phyloP scores from a whole-genome alignment of 495 filamentous ascomycete species.

The Penicillium argentinense region DNA sequence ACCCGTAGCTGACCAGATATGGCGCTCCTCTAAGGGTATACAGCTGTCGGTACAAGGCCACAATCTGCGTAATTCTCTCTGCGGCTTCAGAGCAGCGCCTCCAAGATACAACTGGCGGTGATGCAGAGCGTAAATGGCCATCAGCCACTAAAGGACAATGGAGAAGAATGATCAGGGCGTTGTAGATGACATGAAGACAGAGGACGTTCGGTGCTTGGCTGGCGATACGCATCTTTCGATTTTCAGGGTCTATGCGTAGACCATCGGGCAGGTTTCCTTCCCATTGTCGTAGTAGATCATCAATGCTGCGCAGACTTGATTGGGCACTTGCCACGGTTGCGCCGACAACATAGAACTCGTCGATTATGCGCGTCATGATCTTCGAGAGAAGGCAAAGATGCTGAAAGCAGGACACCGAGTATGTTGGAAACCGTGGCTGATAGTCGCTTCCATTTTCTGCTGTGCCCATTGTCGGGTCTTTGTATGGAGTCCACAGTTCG shows the following conservation, averaged over 20 bases:
- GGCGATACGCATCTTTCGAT: not conserved
- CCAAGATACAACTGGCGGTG: constrained; percentile 12
- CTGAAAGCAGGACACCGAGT: constrained; percentile 24
- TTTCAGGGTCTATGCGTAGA: not conserved
- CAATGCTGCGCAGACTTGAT: not conserved
- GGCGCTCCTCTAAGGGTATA: constrained; percentile 17
- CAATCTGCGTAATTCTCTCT: constrained; percentile 18
- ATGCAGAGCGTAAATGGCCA: constrained; percentile 13
- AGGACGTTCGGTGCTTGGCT: constrained; percentile 8
- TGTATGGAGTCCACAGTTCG: constrained; percentile 22
- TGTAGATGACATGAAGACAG: constrained; percentile 11
- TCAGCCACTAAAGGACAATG: constrained; percentile 19
- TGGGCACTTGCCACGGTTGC: constrained; percentile 8
- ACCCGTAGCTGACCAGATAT: constrained; percentile 25
- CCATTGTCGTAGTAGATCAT: not conserved
- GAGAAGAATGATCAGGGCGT: constrained; percentile 19
- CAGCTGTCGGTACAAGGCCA: constrained; percentile 8
- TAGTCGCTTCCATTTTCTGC: not conserved
- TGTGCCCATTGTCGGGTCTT: not conserved
- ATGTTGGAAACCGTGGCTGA: not conserved
- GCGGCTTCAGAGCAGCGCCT: constrained; percentile 19
- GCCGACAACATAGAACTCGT: constrained; percentile 22
- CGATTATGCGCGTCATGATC: constrained; percentile 25
- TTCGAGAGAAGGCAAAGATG: constrained; percentile 21
- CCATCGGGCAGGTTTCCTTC: not conserved